Percentiles rank a stretch among this genome's conserved stretches.
Conservation (phyloP, 192 early-diverging fungal species). For the Coemansia sp. region DNA sequence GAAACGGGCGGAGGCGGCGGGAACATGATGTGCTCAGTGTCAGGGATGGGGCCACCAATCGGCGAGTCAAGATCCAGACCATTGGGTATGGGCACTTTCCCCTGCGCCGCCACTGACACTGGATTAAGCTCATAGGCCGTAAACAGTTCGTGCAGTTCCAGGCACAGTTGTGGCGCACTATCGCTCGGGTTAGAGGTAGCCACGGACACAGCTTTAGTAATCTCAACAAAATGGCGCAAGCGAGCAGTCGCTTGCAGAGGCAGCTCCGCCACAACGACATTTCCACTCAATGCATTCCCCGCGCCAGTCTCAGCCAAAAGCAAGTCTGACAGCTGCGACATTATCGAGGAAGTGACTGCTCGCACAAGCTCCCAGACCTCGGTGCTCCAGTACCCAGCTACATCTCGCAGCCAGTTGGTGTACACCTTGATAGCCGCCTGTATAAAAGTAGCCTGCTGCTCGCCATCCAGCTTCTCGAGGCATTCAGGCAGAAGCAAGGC, state of each 20-base stretch:
- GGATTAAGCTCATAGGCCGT: constrained; percentile 85
- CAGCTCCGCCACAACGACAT: constrained; percentile 25
- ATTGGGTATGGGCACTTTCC: constrained; percentile 83
- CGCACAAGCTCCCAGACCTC: constrained; percentile 46
- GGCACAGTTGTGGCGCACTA: constrained; percentile 53
- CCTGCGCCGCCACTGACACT: constrained; percentile 85
- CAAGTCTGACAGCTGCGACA: constrained; percentile 13
- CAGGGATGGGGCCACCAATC: constrained; percentile 73
- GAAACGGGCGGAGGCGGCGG: constrained; percentile 34
- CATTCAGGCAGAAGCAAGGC: constrained; percentile 73
- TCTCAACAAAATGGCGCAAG: constrained; percentile 33
- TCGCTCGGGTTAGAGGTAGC: constrained; percentile 36
- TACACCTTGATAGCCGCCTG: constrained; percentile 49
- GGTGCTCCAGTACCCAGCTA: constrained; percentile 40
- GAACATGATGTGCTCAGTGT: constrained; percentile 55
- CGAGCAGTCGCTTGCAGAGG: constrained; percentile 71
- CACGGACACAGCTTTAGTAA: constrained; percentile 29
- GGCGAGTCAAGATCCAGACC: constrained; percentile 80
- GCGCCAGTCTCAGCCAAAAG: constrained; percentile 2
- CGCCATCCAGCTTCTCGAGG: constrained; percentile 13
- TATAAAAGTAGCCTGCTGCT: constrained; percentile 36
- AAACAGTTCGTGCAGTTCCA: constrained; percentile 65
- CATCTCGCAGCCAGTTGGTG: constrained; percentile 49
- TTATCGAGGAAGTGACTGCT: constrained; percentile 21
- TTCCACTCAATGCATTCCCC: constrained; percentile 39